Conservation (phyloP, 306 rosid genomes). For the Fragaria vesca region DNA sequence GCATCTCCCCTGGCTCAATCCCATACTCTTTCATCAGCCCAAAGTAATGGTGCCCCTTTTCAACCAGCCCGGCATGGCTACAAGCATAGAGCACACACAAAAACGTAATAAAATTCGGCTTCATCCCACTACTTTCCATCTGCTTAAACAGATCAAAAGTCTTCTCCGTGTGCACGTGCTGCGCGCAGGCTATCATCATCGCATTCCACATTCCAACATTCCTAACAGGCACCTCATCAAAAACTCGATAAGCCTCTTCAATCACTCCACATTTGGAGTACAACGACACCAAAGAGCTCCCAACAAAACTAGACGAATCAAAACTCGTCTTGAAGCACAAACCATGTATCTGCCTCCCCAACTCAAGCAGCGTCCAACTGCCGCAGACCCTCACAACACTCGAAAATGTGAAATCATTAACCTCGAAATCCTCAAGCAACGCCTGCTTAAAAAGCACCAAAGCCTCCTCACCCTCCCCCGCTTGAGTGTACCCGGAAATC, state of each 20-base stretch:
- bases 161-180: conserved; percentile 62
- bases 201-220: conserved; percentile 97
- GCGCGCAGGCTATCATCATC: conserved; percentile 77
- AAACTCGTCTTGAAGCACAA: conserved; percentile 70
- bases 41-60: conserved; percentile 58
- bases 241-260: conserved; percentile 65
- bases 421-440: conserved; percentile 38
- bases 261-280: conserved; percentile 77
- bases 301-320: conserved; percentile 70
- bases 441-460: conserved; percentile 57
- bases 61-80: conserved; percentile 85
- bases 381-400: conserved; percentile 76
- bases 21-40: conserved; percentile 59
- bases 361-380: conserved; percentile 55
- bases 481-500: conserved; percentile 68
- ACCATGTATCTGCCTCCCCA: conserved; percentile 77
- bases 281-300: conserved; percentile 69
- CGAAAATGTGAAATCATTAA: conserved; percentile 78
- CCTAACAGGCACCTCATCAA: conserved; percentile 47
- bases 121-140: conserved; percentile 56
- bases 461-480: conserved; percentile 71
- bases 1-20: conserved; percentile 71
- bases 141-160: conserved; percentile 56
- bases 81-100: conserved; percentile 78
- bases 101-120: conserved; percentile 82